Base-by-base conservation (phyloP, 2,329 filamentous ascomycete species). In the Pseudophaeomoniella oleicola region DNA sequence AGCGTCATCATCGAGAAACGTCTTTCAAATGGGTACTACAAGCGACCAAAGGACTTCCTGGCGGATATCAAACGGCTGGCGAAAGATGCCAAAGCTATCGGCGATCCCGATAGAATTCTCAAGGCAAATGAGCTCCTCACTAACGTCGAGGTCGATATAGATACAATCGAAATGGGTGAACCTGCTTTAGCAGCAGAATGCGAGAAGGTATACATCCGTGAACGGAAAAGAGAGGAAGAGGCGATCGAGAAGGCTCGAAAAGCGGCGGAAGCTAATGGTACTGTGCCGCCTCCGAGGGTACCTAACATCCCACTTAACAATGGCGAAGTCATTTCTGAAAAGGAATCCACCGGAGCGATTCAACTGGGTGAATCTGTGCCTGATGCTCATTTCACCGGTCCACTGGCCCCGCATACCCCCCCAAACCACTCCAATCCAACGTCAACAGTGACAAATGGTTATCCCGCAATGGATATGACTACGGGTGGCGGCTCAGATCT, bases 21-120 rank as follows among this genome's bases (percentile, higher is more conserved):
- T n/a, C 66, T 98, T 19, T 92, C 86, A 3, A 96, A 98, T 54
- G 90, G 90, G 4, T 98, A 85, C 59, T 98, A 98, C 58, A 84
- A 86, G 47, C 76, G 87, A 9, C 84, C 87, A 0, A 79, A 79
- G 48, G 88, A 94, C 53, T 98, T 94, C 52, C 60, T 93, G 35
- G 77, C 78, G 30, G 90, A 98, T 53, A 83, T 96, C 49, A 83
- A 80, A 53, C 74, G 78, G 22, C 64, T 98, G 4, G 79, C 80
- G 15, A 88, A 84, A 54, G 90, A 98, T 59, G 78, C 87, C 9
- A 82, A 78, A 52, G 78, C 76, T 9, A 72, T 78, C 39, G 83
- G 81, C n/a, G 88, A 96, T 49, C 76, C 78, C 47, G 81, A 93
- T 43, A 71, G 85, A 30, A 75, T 79, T 2, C 63, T 94, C 37